These are phyloP conservation scores for Arabis hirsuta DNA, from an alignment of 345 rosid genomes.

Conservation along the genomic window DNA sequence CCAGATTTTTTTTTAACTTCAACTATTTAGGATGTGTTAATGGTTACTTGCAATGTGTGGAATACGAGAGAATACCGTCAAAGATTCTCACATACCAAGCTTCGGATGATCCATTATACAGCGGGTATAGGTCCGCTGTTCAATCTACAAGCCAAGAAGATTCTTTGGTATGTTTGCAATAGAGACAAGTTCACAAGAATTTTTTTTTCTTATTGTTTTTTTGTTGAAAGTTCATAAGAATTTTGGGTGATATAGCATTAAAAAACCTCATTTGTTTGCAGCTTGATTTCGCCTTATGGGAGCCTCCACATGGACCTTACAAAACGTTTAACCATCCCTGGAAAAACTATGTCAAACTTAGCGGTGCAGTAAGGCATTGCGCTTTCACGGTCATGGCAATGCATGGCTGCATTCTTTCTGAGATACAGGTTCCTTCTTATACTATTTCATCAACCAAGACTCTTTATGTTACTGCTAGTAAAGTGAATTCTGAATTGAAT, in stretches of 20 bases:
- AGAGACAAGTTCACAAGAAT: background rate
- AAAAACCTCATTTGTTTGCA: slow-evolving; percentile 25
- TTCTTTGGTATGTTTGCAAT: slow-evolving; percentile 52
- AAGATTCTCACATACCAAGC: slow-evolving; percentile 81
- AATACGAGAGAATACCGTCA: slow-evolving; percentile 75
- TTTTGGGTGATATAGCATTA: background rate
- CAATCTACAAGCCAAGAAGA: slow-evolving; percentile 82
- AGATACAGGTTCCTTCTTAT: slow-evolving; percentile 63
- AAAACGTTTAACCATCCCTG: slow-evolving; percentile 68
- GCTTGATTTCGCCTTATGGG: slow-evolving; percentile 77
- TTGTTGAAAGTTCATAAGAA: background rate
- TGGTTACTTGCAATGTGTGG: slow-evolving; percentile 67
- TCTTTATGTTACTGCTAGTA: background rate
- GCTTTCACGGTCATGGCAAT: slow-evolving; percentile 88
- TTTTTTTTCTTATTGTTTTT: background rate
- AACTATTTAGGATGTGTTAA: slow-evolving; percentile 61
- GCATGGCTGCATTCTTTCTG: slow-evolving; percentile 83
- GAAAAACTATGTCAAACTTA: slow-evolving; percentile 66
- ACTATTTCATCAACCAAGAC: background rate
- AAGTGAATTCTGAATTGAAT: background rate
- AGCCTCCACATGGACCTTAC: slow-evolving; percentile 87
- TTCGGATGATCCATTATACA: slow-evolving; percentile 71
- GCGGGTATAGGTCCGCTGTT: slow-evolving; percentile 73
- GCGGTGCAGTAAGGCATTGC: slow-evolving; percentile 84
- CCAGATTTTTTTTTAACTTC: background rate